Percentiles rank a stretch among this genome's conserved stretches.
Conservation (phyloP, 2,329 filamentous ascomycete genomes). For the Aspergillus niger region DNA sequence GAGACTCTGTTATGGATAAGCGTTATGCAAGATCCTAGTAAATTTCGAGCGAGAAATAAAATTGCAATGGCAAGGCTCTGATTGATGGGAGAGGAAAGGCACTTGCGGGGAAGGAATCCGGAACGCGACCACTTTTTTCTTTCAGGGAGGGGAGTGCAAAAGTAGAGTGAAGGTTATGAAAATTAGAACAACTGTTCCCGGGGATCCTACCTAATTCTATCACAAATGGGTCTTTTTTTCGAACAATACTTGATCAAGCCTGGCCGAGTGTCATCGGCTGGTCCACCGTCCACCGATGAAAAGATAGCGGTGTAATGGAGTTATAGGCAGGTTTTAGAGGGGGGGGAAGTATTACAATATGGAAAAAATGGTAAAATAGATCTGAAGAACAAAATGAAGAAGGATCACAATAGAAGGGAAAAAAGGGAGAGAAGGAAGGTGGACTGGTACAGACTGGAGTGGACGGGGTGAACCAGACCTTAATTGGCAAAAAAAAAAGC, state of each 20-base stretch:
- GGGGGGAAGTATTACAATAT: conserved; percentile 7
- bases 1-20: conserved; percentile 6
- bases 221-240: not conserved
- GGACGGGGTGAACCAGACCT: not conserved
- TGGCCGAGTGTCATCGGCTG: conserved; percentile 4
- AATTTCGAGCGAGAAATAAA: too few species aligned
- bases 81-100: not conserved
- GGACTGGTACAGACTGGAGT: conserved; percentile 6
- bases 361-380: conserved; percentile 7
- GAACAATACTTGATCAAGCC: conserved; percentile 1
- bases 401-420: conserved; percentile 7
- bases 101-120: not conserved
- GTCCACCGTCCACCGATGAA: conserved; percentile 11
- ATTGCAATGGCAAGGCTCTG: not conserved
- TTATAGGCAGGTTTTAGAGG: conserved; percentile 14
- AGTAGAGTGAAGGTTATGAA: not conserved
- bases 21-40: not conserved
- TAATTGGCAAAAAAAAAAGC: conserved; percentile 10
- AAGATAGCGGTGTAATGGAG: conserved; percentile 9
- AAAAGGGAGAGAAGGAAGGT: conserved; percentile 15
- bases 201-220: conserved; percentile 9
- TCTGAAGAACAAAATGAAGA: conserved; percentile 35
- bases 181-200: not conserved
- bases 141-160: not conserved
- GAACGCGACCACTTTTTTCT: not conserved